Conservation (phyloP, 345 rosid species). For the Aurinia saxatilis region DNA sequence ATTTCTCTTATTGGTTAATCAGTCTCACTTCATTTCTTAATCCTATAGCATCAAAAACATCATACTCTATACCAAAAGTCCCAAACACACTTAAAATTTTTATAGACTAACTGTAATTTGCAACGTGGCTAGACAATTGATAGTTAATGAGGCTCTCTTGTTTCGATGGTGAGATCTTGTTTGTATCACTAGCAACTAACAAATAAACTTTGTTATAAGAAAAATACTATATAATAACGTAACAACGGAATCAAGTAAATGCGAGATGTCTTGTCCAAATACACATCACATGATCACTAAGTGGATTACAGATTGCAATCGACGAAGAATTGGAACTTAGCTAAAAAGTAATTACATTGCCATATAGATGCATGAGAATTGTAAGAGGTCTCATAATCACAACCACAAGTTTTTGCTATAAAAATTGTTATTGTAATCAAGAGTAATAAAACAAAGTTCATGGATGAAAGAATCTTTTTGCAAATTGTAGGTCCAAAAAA, state of each 20-base stretch:
- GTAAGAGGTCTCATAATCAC: not conserved
- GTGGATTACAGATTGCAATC: conserved; percentile 28
- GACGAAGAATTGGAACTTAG: conserved; percentile 2
- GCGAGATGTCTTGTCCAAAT: conserved; percentile 22
- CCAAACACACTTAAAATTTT: too few relatives aligned
- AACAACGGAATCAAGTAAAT: conserved; percentile 5
- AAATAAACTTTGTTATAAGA: not conserved
- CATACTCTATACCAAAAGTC: not conserved
- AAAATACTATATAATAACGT: not conserved
- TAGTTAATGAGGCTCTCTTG: too few relatives aligned
- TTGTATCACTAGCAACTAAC: not conserved
- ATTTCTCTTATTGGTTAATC: not conserved
- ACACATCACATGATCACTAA: conserved; percentile 17
- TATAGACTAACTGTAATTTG: too few relatives aligned
- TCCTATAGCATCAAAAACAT: not conserved
- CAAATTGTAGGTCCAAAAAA: conserved; percentile 15
- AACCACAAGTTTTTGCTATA: conserved; percentile 3
- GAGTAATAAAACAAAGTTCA: conserved; percentile 10
- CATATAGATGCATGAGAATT: not conserved
- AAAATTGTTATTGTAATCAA: too few relatives aligned
- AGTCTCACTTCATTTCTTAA: not conserved
- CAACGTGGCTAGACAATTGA: too few relatives aligned
- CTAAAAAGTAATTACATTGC: conserved; percentile 17
- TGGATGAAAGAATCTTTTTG: not conserved
- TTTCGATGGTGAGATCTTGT: not conserved